These are phyloP conservation scores for Phytophthora sansomeana DNA, from an alignment of 352 stramenopile genomes.

Conservation along the genomic window DNA sequence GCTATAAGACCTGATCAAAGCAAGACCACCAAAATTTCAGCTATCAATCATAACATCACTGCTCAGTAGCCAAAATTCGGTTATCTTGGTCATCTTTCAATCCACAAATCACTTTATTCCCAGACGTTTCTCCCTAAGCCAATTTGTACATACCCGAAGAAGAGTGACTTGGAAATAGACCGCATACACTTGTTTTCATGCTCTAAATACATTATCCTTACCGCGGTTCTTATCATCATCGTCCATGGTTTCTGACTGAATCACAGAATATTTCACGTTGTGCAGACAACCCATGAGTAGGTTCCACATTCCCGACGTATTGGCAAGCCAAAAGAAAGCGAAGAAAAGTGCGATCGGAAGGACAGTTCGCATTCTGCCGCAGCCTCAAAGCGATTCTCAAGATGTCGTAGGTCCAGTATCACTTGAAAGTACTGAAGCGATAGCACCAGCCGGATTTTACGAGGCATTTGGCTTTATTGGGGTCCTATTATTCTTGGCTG, in stretches of 20 bases:
- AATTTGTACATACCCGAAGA: no score
- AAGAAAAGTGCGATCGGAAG: neutral
- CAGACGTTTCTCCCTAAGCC: no score
- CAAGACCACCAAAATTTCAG: no score
- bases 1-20: no score
- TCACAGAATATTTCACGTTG: neutral
- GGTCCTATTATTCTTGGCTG: conserved; percentile 13
- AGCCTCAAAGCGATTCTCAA: neutral
- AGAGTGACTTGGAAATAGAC: no score
- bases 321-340: neutral
- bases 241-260: neutral
- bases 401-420: neutral
- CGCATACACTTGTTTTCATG: no score
- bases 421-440: neutral
- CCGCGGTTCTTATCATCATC: neutral
- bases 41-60: no score
- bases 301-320: neutral
- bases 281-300: neutral
- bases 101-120: no score
- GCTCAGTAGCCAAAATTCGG: no score
- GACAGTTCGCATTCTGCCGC: conserved; percentile 5
- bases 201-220: no score
- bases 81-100: no score
- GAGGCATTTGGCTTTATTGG: conserved; percentile 32
- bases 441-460: conserved; percentile 17